A percentile compares a stretch with the other conserved stretches of the same genome.
Evolutionary conservation across 208 protist genomes (phyloP).

Genomic region (Tetramitus jugosus): DNA sequence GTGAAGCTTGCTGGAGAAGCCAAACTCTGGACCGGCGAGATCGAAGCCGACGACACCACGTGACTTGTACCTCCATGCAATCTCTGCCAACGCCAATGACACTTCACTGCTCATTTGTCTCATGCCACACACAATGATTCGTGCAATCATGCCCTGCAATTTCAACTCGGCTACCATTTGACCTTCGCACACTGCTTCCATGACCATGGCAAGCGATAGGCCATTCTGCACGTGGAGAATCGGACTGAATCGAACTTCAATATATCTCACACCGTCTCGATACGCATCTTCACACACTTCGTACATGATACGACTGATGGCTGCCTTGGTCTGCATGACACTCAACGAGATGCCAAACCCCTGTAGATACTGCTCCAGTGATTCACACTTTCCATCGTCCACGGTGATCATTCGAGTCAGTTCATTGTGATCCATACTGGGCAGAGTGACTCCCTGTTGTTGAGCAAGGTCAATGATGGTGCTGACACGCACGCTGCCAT

Average conservation of each 20-base stretch:
- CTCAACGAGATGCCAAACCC: constrained; percentile 43
- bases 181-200: neutral
- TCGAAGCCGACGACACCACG: constrained; percentile 50
- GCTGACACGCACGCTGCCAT: too few species aligned
- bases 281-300: constrained; percentile 50
- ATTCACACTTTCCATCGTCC: constrained; percentile 40
- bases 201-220: neutral
- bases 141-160: neutral
- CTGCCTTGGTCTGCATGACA: constrained; percentile 45
- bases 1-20: constrained; percentile 40
- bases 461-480: too few species aligned
- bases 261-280: neutral
- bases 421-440: constrained; percentile 34
- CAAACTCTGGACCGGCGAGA: constrained; percentile 46
- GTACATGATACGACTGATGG: constrained; percentile 49
- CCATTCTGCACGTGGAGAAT: neutral
- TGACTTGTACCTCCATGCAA: constrained; percentile 42
- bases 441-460: too few species aligned
- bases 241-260: neutral
- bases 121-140: constrained; percentile 40
- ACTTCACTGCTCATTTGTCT: constrained; percentile 39
- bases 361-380: constrained; percentile 45
- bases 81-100: constrained; percentile 45
- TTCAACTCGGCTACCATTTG: neutral
- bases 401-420: constrained; percentile 37